Base-by-base conservation (phyloP, 768 basidiomycete species). In the Leccinum sublutescens region DNA sequence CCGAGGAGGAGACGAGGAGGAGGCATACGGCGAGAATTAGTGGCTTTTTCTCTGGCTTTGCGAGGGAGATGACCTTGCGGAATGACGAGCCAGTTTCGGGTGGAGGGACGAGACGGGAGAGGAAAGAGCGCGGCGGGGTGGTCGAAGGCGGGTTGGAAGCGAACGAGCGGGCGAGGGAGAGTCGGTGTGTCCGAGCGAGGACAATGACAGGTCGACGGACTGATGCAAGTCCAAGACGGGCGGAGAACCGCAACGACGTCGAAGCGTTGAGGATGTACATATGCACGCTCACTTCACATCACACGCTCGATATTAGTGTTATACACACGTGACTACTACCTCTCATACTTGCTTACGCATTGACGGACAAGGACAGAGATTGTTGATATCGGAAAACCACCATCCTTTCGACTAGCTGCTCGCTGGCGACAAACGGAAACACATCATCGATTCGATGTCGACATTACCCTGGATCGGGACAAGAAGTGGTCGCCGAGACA, bases 1-100 rank as follows among this genome's bases (percentile, higher is more conserved):
- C 91, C 3, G 89, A 78, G 9, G 93, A 93, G 0, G 95, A 96
- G n/a, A 93, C 80, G 15, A 95, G 72, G 8, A 98, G 79, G 62
- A 96, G 75, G 0, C 88, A 89, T 50, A 95, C 78, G 7, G 95
- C 95, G 47, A 86, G 79, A 0, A 82, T 68, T 9, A 97, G 79
- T 2, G 91, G 86, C 63, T 85, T 91, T 66, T 79, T 80, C 75
- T 98, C 96, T 1, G 93, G 90, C 67, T 78, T 86, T 0, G 94
- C 93, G 43, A 98, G 84, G 1, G 86, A 76, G 11, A 89, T 64
- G 34, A 98, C 85, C 71, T 91, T 91, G 62, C 80, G 78, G 60
- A 93, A 81, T 1, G 89, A 91, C 1, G 90, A 86, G 9, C 79
- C 72, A 47, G 78, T 78, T 49, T 79, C 62, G 3, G 79, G 55